Evolutionary conservation across 1,139 yeast species (phyloP).

Genomic region (Candida albicans): DNA sequence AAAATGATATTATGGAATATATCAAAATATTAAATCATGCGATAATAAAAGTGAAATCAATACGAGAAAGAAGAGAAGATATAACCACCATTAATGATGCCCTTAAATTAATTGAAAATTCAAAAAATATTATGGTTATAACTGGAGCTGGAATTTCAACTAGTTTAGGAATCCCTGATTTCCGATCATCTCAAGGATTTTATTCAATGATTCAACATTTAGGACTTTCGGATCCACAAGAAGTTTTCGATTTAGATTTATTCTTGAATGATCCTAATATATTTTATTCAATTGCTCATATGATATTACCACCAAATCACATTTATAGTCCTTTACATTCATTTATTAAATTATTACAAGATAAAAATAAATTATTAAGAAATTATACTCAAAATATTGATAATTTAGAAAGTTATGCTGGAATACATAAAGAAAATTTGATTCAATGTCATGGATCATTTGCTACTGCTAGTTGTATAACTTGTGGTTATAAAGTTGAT

Average conservation of each 20-base stretch:
- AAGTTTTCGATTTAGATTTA: slow-evolving; percentile 79
- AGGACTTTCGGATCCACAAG: slow-evolving; percentile 90
- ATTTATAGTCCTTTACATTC: slow-evolving; percentile 85
- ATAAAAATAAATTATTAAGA: slow-evolving; percentile 74
- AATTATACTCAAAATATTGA: slow-evolving; percentile 96
- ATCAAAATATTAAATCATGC: slow-evolving; percentile 57
- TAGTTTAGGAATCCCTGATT: slow-evolving; percentile 90
- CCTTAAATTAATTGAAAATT: slow-evolving; percentile 48
- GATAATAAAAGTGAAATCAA: slow-evolving; percentile 56
- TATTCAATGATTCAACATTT: slow-evolving; percentile 69
- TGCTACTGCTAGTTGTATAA: slow-evolving; percentile 84
- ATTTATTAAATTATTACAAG: slow-evolving; percentile 73
- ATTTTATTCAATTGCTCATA: slow-evolving; percentile 84
- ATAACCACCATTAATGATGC: slow-evolving; percentile 65
- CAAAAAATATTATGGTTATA: slow-evolving; percentile 69
- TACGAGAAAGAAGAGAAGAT: slow-evolving; percentile 52
- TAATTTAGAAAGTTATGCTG: slow-evolving; percentile 83
- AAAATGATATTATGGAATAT: slow-evolving; percentile 47
- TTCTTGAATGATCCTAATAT: slow-evolving; percentile 80
- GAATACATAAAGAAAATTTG: slow-evolving; percentile 64
- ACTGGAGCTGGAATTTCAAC: slow-evolving; percentile 98
- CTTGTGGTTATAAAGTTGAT: slow-evolving; percentile 67
- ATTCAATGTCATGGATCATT: slow-evolving; percentile 97
- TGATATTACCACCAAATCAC: slow-evolving; percentile 77
- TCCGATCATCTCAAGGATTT: slow-evolving; percentile 86